Evolutionary conservation across 1,284 basidiomycete genomes (phyloP), one percentile per base, ranked within the genome.

Genomic region (Phellopilus nigrolimitatus): DNA sequence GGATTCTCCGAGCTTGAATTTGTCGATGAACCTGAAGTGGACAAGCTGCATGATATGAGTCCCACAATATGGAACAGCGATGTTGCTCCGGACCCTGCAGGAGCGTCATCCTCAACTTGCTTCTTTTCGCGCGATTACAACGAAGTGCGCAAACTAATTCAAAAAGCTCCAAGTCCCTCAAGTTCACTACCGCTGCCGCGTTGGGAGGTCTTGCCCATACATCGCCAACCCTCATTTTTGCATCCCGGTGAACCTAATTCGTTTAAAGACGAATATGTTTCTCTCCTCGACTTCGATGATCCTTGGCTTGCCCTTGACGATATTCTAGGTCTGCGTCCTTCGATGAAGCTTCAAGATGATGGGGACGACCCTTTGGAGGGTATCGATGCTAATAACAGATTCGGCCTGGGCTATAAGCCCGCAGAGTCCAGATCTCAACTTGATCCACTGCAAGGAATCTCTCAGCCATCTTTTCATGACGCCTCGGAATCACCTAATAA

Each of bases 221-320:
- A n/a, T n/a, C n/a, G n/a, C n/a, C n/a, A n/a, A n/a, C n/a, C n/a
- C 17, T 8, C n/a, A 44, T 10, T 12, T 27, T 9, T 21, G 19
- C 19, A 34, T 17, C 27, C n/a, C 31, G 21, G 6, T 8, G 15
- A 31, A 19, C n/a, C 19, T 30, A 6, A 10, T 31, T 4, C 19
- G 10, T n/a, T 13, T 31, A 22, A 31, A 42, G 21, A 3, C n/a
- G 24, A 43, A 24, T 4, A 37, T 9, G 25, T 43, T 24, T 43
- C 49, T 19, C 41, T 58, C 33, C 47, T 60, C 6, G 28, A 41
- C 15, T 30, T 31, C n/a, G 19, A 36, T 10, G 44, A 60, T 17
- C 55, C 59, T 19, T 60, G 57, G 59, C 58, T 55, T 33, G 48
- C 50, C 33, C 55, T 58, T 12, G 59, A 55, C 8, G 42, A 57